Base-by-base conservation (phyloP, 768 basidiomycete species). In the Tephrocybe sp. region DNA sequence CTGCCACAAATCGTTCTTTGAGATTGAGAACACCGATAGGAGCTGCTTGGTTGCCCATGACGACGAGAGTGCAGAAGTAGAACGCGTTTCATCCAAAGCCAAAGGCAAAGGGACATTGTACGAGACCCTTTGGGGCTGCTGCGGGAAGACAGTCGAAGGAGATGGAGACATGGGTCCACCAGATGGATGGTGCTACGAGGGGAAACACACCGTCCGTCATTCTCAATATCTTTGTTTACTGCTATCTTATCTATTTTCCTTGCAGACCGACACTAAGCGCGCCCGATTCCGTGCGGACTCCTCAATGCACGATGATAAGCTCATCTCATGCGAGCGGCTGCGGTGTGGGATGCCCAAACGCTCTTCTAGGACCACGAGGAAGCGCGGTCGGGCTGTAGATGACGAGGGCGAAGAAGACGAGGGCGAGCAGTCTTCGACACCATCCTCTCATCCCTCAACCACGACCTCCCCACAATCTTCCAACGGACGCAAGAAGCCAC, bases 161-260 rank as follows among this genome's bases (percentile, higher is more conserved):
- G 83, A 86, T 56, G 89, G 90, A 1, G 85, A 88, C 55, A 85
- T 86, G 70, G 89, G 89, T 0, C 89, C 90, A 1, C 90, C 89
- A 1, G 87, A 90, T 62, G 90, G 89, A 1, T 92, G 88, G 88
- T 92, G 89, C 60, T 91, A 90, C 59, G 88, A 91, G 64, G 89
- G 89, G 3, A 80, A 77, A 65, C 89, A 92, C 64, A 90, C 89
- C 7, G 84, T 85, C 45, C 54, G 82, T 77, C 18, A 42, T 26
- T 17, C 54, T 44, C 33, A 40, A 18, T 7, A 43, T 28, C 26
- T 21, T 48, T 41, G 39, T 23, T 49, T 49, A 36, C 32, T n/a
- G 34, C 15, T 50, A 37, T 44, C 32, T 47, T 46, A 20, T 39
- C 37, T 54, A 47, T 25, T 53, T 24, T 21, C 24, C 17, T 44